Evolutionary conservation across 2,329 filamentous ascomycete genomes (phyloP), one percentile per base, ranked within the genome.

Genomic region (Penicillium polonicum): DNA sequence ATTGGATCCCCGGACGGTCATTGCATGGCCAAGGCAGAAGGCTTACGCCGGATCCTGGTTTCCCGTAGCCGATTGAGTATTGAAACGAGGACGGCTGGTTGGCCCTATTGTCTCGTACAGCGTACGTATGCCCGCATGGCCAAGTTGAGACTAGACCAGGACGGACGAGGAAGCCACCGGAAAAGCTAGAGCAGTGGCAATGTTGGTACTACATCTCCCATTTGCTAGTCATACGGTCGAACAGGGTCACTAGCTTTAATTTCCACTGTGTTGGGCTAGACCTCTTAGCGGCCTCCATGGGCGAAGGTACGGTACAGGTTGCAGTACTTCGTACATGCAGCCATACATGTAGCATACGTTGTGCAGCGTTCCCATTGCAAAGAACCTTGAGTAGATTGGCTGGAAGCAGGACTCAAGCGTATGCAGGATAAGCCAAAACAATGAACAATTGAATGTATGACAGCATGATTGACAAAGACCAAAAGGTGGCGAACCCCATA

Each of bases 1-100:
- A 46, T 38, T 59, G 48, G 44, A 60, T 43, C 21, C 46, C 50
- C 42, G 38, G 51, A 49, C 45, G 39, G 39, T 61, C 49, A 46
- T 50, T 58, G 39, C 39, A 57, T 29, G 36, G 60, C 60, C 60
- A 64, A 62, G 50, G 25, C 55, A 39, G 36, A 55, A 48, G 62
- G 54, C 54, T 46, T 50, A 52, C 50, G 44, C 52, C 52, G 29
- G 54, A 35, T 59, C 39, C 43, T 60, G 55, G 38, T 9, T 42
- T 45, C 35, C 43, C 48, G 58, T 45, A 55, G 36, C 44, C 48
- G 45, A 58, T 50, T 57, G 51, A 57, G 10, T 23, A 21, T 43
- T 45, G 33, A 31, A 44, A 19, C 17, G 25, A 35, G 45, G 38
- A 58, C 41, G 33, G 29, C 31, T 27, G 33, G 19, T 55, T 25